Percentiles rank a stretch among this genome's conserved stretches.
These are phyloP conservation scores for Verbena officinalis DNA, from an alignment of 257 asterid genomes.

Conservation along the genomic window DNA sequence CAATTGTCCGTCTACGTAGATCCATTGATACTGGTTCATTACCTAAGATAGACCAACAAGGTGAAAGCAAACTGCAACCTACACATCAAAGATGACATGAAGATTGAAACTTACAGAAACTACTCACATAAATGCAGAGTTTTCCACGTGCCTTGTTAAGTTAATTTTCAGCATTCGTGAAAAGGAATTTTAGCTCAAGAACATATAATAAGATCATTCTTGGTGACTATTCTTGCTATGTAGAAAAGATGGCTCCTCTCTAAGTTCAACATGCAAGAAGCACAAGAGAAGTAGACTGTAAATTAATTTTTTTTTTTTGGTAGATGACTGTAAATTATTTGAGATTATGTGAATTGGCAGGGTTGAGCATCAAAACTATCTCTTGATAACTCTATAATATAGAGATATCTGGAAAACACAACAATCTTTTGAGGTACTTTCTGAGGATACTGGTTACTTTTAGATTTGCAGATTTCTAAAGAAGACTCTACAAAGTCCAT, in stretches of 20 bases:
- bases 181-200: not conserved
- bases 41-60: constrained; percentile 1
- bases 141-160: not conserved
- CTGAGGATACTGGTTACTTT: no score
- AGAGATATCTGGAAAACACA: no score
- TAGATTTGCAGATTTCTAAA: not conserved
- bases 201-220: not conserved
- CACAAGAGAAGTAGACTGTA: not conserved
- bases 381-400: no score
- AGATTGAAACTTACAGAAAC: not conserved
- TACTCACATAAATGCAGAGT: not conserved
- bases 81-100: constrained; percentile 3
- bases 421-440: no score
- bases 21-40: not conserved
- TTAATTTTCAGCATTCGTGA: not conserved
- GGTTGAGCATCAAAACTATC: no score
- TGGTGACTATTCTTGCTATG: not conserved
- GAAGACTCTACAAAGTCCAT: not conserved
- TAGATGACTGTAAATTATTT: no score
- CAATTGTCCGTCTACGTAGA: not conserved
- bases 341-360: no score
- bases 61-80: constrained; percentile 4
- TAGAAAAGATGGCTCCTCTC: constrained; percentile 4
- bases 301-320: no score
- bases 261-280: not conserved